A percentile compares a stretch with the other conserved stretches of the same genome.
phyloP scores from a whole-genome alignment of 768 basidiomycete species.

The Mycena chlorophos region DNA sequence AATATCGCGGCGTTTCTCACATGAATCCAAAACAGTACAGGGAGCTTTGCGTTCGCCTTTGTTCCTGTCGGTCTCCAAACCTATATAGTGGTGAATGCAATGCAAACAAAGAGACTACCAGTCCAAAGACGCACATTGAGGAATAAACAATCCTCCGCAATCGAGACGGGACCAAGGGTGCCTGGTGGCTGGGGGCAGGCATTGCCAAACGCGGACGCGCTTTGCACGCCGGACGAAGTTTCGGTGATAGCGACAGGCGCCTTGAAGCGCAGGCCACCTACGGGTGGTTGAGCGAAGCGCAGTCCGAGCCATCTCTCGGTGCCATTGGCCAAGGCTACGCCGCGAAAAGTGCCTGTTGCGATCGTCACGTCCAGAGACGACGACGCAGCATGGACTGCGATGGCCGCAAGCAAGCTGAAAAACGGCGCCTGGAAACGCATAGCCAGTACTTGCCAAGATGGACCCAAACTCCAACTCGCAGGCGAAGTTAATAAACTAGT shows the following conservation, averaged over 20 bases:
- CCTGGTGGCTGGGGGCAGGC: slow-evolving; percentile 53
- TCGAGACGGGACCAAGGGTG: slow-evolving; percentile 39
- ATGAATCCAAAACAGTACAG: slow-evolving; percentile 42
- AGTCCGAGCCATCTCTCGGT: slow-evolving; percentile 63
- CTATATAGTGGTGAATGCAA: slow-evolving; percentile 20
- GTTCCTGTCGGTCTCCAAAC: slow-evolving; percentile 37
- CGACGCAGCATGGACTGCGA: slow-evolving; percentile 13
- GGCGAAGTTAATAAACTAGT: too few species aligned
- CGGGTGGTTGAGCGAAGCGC: slow-evolving; percentile 57
- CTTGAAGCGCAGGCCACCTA: slow-evolving; percentile 57
- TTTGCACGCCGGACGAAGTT: slow-evolving; percentile 30
- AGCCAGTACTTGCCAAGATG: too few species aligned
- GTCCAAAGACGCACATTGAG: slow-evolving; percentile 41
- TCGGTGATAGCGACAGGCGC: slow-evolving; percentile 47
- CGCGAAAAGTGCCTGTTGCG: slow-evolving; percentile 48
- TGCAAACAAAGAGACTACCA: not conserved
- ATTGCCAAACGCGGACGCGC: slow-evolving; percentile 52
- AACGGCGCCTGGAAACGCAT: too few species aligned
- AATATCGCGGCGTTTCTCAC: slow-evolving; percentile 20
- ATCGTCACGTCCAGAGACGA: slow-evolving; percentile 39
- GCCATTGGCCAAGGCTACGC: slow-evolving; percentile 41
- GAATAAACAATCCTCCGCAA: slow-evolving; percentile 55
- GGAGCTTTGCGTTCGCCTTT: slow-evolving; percentile 30
- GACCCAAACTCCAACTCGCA: too few species aligned
- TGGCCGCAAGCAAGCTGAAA: too few species aligned